Evolutionary conservation across 495 filamentous ascomycete species (phyloP), one percentile per base, ranked within the genome.

Genomic region (Aspergillus kassunensis): DNA sequence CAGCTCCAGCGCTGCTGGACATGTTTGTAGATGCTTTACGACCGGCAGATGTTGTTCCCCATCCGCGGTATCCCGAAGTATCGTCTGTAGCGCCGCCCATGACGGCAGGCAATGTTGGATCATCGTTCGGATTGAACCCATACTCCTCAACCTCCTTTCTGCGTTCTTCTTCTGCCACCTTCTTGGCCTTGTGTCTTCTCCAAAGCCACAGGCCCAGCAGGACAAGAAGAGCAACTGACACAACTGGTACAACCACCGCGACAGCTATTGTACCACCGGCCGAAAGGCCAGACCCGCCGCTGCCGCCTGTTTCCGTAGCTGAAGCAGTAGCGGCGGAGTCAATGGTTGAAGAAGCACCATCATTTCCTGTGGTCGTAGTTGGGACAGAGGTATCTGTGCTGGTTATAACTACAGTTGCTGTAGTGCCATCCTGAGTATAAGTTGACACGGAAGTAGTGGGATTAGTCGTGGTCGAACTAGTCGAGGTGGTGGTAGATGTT

Each of bases 91-190:
- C 78, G 39, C 68, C 80, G 23, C 64, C 66, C 21, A 70, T 72
- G n/a, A 88, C 75, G 5, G 77, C 78, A 19, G 91, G 90, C 3
- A 92, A 70, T 4, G 87, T 87, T 1, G 93, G 91, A 61, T 96
- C 91, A 49, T 89, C 82, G 68, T 97, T 97, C 7, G 92, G 93
- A 64, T 97, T 97, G 74, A 90, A 97, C 18, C 85, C 86, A 64
- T 97, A 97, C 58, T 97, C 93, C 65, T 97, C 92, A 3, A 96
- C 88, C 63, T 97, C 95, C 68, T 96, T 96, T 48, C 91, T 80
- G 46, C 93, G 79, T 44, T 89, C 82, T 56, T 96, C 93, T 59
- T 89, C 88, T n/a, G 82, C 85, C 36, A 85, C 84, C 71, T 88
- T 95, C 33, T 85, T 82, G 57, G 86, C 82, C 68, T 91, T 95